phyloP scores from a whole-genome alignment of 2,329 filamentous ascomycete genomes.

The Furcasterigmium furcatum region DNA sequence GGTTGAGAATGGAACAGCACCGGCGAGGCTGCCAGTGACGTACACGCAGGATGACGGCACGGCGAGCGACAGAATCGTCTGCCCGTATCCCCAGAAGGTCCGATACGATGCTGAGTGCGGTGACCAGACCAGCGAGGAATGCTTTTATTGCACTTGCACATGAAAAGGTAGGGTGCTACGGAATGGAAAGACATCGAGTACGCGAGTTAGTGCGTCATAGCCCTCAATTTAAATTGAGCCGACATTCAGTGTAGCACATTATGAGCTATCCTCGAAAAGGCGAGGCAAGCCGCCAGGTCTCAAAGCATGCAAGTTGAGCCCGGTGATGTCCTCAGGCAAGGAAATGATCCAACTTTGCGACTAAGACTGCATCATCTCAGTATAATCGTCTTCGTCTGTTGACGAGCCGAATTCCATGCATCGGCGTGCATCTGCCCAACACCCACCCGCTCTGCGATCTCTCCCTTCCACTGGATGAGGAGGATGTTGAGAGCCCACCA shows the following conservation, averaged over 20 bases:
- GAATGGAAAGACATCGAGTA: no score
- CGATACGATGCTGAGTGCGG: background rate
- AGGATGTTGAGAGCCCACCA: constrained; percentile 4
- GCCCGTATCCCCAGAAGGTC: constrained; percentile 24
- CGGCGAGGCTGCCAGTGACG: constrained; percentile 10
- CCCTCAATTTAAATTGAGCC: no score
- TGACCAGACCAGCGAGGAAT: background rate
- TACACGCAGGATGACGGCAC: background rate
- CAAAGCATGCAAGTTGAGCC: no score
- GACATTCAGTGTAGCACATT: no score
- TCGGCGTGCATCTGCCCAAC: constrained; percentile 4
- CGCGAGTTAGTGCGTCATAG: no score
- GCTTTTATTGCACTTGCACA: background rate
- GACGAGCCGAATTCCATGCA: background rate
- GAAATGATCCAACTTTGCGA: no score
- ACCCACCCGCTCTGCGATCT: background rate
- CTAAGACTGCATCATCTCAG: background rate
- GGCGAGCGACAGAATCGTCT: constrained; percentile 30
- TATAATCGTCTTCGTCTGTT: background rate
- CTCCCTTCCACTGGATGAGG: background rate
- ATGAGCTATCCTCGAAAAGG: no score
- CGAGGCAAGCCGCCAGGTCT: no score
- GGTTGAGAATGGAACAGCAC: constrained; percentile 25
- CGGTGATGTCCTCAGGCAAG: no score
- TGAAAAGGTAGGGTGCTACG: no score